Conservation (phyloP, 345 rosid species). For the Syzygium aromaticum region DNA sequence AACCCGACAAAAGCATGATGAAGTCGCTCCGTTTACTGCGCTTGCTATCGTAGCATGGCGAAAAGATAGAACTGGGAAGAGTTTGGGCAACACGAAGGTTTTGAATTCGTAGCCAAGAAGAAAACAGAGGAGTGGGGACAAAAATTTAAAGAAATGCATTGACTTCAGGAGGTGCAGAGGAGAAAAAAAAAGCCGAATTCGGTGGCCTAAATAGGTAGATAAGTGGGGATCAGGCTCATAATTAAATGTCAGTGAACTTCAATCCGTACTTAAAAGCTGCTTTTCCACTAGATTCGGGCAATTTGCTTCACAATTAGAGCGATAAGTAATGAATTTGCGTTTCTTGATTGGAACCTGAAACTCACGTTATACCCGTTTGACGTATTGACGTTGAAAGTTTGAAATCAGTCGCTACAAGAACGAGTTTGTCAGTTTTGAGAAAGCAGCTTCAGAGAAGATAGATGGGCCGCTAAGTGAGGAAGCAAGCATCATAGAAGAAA, state of each 20-base stretch:
- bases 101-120: not conserved
- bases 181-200: not conserved
- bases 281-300: not conserved
- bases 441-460: not conserved
- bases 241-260: no score
- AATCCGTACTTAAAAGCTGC: not conserved
- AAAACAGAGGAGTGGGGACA: not conserved
- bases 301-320: not conserved
- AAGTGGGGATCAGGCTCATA: no score
- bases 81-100: not conserved
- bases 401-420: not conserved
- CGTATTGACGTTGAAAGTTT: not conserved
- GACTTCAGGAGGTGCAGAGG: not conserved
- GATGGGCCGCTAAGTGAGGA: not conserved
- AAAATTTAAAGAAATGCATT: not conserved
- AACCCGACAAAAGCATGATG: not conserved
- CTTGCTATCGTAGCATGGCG: not conserved
- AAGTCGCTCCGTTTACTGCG: not conserved
- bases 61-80: not conserved
- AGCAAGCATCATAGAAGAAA: not conserved
- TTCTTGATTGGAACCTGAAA: not conserved
- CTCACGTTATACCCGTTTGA: not conserved
- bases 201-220: not conserved
- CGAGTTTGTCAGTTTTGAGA: not conserved
- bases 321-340: not conserved